A percentile compares a stretch with the other conserved stretches of the same genome.
phyloP scores from a whole-genome alignment of 805 yeast genomes.

The Spathaspora arborariae region DNA sequence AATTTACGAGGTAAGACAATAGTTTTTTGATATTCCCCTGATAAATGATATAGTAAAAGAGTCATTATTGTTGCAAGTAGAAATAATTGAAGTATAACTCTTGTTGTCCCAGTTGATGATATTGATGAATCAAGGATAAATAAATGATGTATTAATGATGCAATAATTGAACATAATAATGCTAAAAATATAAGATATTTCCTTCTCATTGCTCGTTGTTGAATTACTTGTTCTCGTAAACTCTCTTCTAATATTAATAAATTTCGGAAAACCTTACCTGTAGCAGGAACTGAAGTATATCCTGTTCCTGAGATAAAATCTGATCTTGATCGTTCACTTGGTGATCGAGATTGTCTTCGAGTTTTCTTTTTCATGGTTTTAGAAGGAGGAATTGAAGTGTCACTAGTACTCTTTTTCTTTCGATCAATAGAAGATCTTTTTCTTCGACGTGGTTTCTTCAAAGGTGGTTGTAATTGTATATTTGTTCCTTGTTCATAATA shows the following conservation, averaged over 20 bases:
- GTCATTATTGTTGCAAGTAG: conserved; percentile 65
- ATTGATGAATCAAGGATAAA: conserved; percentile 21
- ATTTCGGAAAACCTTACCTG: conserved; percentile 77
- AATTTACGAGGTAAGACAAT: conserved; percentile 79
- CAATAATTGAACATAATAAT: conserved; percentile 35
- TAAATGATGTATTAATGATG: conserved; percentile 37
- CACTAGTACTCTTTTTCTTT: background rate
- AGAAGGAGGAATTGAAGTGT: background rate
- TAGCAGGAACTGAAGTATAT: conserved; percentile 39
- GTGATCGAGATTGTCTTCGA: conserved; percentile 20
- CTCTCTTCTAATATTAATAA: conserved; percentile 82
- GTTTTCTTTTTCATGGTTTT: conserved; percentile 9
- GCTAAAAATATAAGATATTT: conserved; percentile 55
- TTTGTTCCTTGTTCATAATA: background rate
- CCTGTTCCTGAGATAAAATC: conserved; percentile 20
- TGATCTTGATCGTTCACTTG: conserved; percentile 9
- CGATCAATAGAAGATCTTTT: conserved; percentile 2
- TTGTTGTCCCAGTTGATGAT: conserved; percentile 26
- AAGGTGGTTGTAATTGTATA: background rate
- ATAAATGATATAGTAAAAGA: conserved; percentile 69
- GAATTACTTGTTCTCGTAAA: conserved; percentile 73
- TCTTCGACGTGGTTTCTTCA: conserved; percentile 2
- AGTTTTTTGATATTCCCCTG: conserved; percentile 87
- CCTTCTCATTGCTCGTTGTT: conserved; percentile 61
- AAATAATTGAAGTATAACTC: conserved; percentile 47